phyloP scores from a whole-genome alignment of 2,329 filamentous ascomycete genomes.

The Nakataea oryzae region DNA sequence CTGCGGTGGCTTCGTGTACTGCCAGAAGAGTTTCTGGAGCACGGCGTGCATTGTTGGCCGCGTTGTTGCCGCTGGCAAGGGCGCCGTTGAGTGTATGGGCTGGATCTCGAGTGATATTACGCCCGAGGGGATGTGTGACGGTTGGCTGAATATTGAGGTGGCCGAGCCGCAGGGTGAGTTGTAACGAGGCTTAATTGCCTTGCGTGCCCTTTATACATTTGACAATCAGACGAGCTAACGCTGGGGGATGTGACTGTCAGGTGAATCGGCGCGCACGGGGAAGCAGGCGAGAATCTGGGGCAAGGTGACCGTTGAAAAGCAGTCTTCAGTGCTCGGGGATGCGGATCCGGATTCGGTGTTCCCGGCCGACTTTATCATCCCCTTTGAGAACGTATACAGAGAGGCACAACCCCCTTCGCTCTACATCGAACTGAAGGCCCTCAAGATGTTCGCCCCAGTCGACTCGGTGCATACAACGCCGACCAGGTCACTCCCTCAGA shows the following conservation, averaged over 20 bases:
- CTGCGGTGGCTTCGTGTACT: conserved; percentile 54
- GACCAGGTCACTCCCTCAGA: conserved; percentile 20
- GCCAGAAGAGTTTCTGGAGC: conserved; percentile 58
- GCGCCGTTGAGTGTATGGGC: conserved; percentile 55
- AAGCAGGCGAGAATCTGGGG: conserved; percentile 51
- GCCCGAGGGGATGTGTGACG: conserved; percentile 38
- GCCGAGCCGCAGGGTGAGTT: conserved; percentile 40
- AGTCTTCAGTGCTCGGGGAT: conserved; percentile 50
- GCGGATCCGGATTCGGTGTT: conserved; percentile 42
- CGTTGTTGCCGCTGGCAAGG: conserved; percentile 51
- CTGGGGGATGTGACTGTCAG: neutral
- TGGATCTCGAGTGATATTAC: conserved; percentile 54
- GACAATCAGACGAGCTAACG: conserved; percentile 6
- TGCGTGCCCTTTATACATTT: conserved; percentile 3
- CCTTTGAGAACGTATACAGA: conserved; percentile 44
- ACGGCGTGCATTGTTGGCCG: conserved; percentile 54
- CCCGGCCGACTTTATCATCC: conserved; percentile 53
- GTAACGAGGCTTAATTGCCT: conserved; percentile 1
- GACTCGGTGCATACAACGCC: conserved; percentile 35
- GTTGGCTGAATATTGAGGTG: conserved; percentile 49
- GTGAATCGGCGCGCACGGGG: conserved; percentile 20
- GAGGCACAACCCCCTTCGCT: conserved; percentile 27
- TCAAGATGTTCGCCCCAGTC: conserved; percentile 35
- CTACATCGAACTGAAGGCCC: conserved; percentile 37
- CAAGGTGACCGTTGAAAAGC: conserved; percentile 46